A percentile compares a stretch with the other conserved stretches of the same genome.
Evolutionary conservation across 1,284 basidiomycete genomes (phyloP).

Genomic region (Trichosporon coremiiforme): DNA sequence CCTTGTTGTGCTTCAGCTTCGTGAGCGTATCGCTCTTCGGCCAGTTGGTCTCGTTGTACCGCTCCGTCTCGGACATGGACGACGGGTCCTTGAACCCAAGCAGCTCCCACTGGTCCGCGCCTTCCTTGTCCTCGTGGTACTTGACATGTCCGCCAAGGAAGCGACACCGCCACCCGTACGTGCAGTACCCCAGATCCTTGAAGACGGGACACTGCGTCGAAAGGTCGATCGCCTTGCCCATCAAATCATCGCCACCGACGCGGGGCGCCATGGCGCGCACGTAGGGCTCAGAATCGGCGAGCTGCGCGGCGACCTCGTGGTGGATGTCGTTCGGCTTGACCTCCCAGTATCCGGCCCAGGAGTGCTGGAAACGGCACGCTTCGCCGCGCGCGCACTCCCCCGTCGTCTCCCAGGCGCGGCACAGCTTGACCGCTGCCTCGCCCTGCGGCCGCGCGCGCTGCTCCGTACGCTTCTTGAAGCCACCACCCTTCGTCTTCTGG

Average conservation of each 20-base stretch:
- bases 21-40: conserved; percentile 64
- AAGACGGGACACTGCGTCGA: conserved; percentile 69
- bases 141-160: conserved; percentile 77
- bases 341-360: conserved; percentile 72
- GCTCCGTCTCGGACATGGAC: conserved; percentile 12
- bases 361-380: conserved; percentile 75
- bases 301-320: conserved; percentile 60
- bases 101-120: conserved; percentile 51
- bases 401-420: conserved; percentile 47
- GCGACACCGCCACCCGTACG: conserved; percentile 85
- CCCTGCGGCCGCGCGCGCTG: conserved; percentile 72
- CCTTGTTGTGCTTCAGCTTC: conserved; percentile 68
- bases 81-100: conserved; percentile 40
- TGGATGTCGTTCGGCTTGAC: conserved; percentile 74
- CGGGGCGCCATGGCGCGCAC: conserved; percentile 23
- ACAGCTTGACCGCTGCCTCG: conserved; percentile 47
- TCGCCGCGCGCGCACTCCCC: conserved; percentile 35
- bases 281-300: conserved; percentile 59
- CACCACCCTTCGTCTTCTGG: conserved; percentile 54
- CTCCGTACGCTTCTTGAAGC: conserved; percentile 69
- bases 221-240: conserved; percentile 43
- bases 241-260: conserved; percentile 37
- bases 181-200: conserved; percentile 74
- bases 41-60: conserved; percentile 75
- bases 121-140: conserved; percentile 24